Base-by-base conservation (phyloP, 2,329 filamentous ascomycete species). In the Penicillium expansum region DNA sequence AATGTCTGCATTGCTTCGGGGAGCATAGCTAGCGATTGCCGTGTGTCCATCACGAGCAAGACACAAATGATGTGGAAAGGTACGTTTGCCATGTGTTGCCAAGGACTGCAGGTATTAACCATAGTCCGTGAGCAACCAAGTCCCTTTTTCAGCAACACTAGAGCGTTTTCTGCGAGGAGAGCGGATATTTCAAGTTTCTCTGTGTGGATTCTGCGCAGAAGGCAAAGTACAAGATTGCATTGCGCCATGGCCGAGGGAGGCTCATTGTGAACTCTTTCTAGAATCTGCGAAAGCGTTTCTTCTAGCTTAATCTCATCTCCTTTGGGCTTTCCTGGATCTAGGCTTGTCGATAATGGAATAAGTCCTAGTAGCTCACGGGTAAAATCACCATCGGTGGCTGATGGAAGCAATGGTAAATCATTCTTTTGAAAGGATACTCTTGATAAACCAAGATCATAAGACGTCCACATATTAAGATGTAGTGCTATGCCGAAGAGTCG, bases 81-180 rank as follows among this genome's bases (percentile, higher is more conserved):
- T 0, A 85, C 79, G 45, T 85, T 84, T 24, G 80, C 80, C 39
- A 83, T 77, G 50, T 85, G 82, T 61, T 84, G 83, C 83, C 83
- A 86, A 0, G 82, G 82, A 1, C 73, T 71, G 14, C 76, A 73
- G 24, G 69, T 68, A 2, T 71, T 69, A 0, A 79, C 67, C 67
- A 84, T 78, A 2, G 62, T 67, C 2, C 76, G 74, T 0, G 82
- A 80, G 1, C 78, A 77, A 2, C 69, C 66, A 2, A 84, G 74
- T 0, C 77, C 81, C 9, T 73, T 70, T 30, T 60, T 62, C 0
- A 78, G 71, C 7, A 84, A 69, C 0, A 64, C 67, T 2, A 84
- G 71, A 3, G 83, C 76, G 7, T 73, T 71, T 2, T 79, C 78
- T 4, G 77, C 74, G 1, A 78, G 69, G 0, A 64, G 63, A 0